Percentiles rank a stretch among this genome's conserved stretches.
These are phyloP conservation scores for Cercospora sp. DNA, from an alignment of 2,329 filamentous ascomycete genomes.

Conservation along the genomic window DNA sequence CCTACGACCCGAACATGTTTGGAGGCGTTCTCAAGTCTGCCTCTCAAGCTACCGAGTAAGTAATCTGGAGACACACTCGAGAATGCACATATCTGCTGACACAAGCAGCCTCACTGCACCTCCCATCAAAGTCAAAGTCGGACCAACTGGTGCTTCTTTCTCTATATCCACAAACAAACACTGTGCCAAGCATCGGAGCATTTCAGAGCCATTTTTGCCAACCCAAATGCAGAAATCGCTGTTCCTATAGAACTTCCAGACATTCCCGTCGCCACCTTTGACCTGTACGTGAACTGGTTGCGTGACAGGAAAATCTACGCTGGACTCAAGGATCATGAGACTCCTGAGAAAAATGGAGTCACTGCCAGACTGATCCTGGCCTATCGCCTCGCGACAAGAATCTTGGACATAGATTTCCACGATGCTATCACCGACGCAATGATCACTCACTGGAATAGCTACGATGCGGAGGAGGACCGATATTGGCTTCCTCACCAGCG, in stretches of 20 bases:
- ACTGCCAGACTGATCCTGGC: background rate
- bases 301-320: background rate
- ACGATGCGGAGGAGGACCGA: background rate
- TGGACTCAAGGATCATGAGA: background rate
- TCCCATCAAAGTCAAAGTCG: background rate
- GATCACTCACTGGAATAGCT: background rate
- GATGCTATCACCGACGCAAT: slow-evolving; percentile 18
- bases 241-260: background rate
- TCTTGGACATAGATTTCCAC: slow-evolving; percentile 21
- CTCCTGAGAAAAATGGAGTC: background rate
- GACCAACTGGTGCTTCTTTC: background rate
- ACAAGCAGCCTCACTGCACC: background rate
- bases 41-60: background rate
- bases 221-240: background rate
- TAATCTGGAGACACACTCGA: background rate
- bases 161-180: slow-evolving; percentile 8
- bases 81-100: background rate
- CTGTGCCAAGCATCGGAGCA: slow-evolving; percentile 8
- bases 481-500: background rate
- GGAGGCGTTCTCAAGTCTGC: background rate
- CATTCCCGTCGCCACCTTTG: background rate
- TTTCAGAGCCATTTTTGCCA: background rate
- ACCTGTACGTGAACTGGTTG: slow-evolving; percentile 11
- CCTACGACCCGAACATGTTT: background rate
- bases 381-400: slow-evolving; percentile 14